Evolutionary conservation across 2,329 filamentous ascomycete genomes (phyloP).

Genomic region (Aphanocladium album): DNA sequence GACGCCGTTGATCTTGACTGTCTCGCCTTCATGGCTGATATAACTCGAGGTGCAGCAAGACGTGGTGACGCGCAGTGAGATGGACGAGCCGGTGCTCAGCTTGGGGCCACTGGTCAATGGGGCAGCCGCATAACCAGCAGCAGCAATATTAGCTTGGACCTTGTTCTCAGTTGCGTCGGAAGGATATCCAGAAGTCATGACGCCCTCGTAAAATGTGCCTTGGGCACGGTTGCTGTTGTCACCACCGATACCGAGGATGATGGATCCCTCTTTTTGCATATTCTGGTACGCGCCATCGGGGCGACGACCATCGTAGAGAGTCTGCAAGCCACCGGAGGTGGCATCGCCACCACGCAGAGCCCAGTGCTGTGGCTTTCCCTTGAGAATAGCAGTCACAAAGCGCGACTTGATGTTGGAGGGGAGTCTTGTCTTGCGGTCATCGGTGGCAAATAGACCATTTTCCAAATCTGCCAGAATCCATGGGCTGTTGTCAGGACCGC

Average conservation of each 20-base stretch:
- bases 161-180: constrained; percentile 52
- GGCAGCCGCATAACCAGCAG: constrained; percentile 48
- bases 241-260: constrained; percentile 66
- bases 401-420: constrained; percentile 49
- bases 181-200: constrained; percentile 59
- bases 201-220: constrained; percentile 62
- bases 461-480: constrained; percentile 68
- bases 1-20: constrained; percentile 50
- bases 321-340: constrained; percentile 48
- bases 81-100: constrained; percentile 43
- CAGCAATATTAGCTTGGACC: constrained; percentile 57
- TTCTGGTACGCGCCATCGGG: constrained; percentile 55
- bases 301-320: constrained; percentile 53
- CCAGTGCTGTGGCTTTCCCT: constrained; percentile 53
- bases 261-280: constrained; percentile 61
- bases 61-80: constrained; percentile 53
- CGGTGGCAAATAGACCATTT: constrained; percentile 60
- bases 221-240: constrained; percentile 57
- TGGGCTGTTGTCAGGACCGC: constrained; percentile 55
- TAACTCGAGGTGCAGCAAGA: constrained; percentile 49
- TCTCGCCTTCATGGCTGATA: constrained; percentile 45
- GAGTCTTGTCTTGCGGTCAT: constrained; percentile 39
- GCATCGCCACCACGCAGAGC: constrained; percentile 55
- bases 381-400: constrained; percentile 53
- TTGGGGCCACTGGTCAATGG: constrained; percentile 43